Conservation (phyloP, 2,329 filamentous ascomycete species). For the Chrysoporthe deuterocubensis region DNA sequence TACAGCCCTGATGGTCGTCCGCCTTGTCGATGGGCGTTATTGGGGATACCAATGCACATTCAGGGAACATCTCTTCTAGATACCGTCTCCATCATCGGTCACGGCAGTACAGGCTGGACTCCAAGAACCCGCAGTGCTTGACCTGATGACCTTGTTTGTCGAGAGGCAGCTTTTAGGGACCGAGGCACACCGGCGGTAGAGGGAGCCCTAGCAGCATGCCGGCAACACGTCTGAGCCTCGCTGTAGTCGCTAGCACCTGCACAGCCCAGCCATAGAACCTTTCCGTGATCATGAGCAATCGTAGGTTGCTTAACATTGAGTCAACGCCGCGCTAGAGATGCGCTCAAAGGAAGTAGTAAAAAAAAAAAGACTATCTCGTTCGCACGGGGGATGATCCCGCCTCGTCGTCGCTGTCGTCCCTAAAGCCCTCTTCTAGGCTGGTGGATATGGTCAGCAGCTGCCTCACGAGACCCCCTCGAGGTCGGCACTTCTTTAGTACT, state of each 20-base stretch:
- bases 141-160: too few relatives aligned
- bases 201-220: not conserved
- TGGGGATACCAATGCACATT: not conserved
- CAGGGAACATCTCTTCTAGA: not conserved
- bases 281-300: not conserved
- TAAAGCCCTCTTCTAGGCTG: constrained; percentile 72
- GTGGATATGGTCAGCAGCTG: constrained; percentile 25
- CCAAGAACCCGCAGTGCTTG: too few relatives aligned
- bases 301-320: not conserved
- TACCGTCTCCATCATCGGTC: not conserved
- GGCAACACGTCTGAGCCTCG: too few relatives aligned
- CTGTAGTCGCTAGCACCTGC: too few relatives aligned
- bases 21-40: not conserved
- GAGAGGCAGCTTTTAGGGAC: not conserved
- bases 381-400: constrained; percentile 16
- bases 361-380: constrained; percentile 24
- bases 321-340: not conserved
- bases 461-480: too few relatives aligned
- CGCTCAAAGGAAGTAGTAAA: too few relatives aligned
- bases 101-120: too few relatives aligned
- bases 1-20: not conserved
- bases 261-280: not conserved
- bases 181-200: not conserved
- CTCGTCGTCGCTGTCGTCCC: constrained; percentile 73
- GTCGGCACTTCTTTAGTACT: constrained; percentile 35